A percentile compares a stretch with the other conserved stretches of the same genome.
Conservation (phyloP, 1,284 basidiomycete genomes). For the Termitomyces sp. region DNA sequence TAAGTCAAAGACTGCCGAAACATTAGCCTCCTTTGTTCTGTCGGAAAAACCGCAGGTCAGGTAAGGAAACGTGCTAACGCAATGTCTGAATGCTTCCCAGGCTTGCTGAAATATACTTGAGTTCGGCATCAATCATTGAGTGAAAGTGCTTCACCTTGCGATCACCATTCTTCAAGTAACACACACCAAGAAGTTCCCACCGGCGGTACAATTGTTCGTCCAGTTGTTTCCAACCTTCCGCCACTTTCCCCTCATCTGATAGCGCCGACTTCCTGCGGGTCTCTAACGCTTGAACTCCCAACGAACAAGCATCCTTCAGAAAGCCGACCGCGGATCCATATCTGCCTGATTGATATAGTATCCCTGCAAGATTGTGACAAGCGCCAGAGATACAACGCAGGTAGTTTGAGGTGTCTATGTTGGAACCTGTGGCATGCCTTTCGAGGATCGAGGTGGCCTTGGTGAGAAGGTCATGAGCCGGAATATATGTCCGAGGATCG, state of each 20-base stretch:
- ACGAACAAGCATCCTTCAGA: slow-evolving; percentile 51
- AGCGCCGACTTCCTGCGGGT: slow-evolving; percentile 18
- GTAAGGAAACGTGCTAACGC: slow-evolving; percentile 53
- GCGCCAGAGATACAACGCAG: slow-evolving; percentile 64
- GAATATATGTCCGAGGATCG: slow-evolving; percentile 48
- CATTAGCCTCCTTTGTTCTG: slow-evolving; percentile 25
- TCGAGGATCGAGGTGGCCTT: slow-evolving; percentile 37
- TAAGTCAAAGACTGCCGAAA: slow-evolving; percentile 32
- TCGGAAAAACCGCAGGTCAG: slow-evolving; percentile 31
- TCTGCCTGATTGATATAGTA: slow-evolving; percentile 55
- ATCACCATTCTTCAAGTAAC: slow-evolving; percentile 69
- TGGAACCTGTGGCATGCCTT: slow-evolving; percentile 22
- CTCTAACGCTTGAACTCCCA: slow-evolving; percentile 46
- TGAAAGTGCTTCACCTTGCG: slow-evolving; percentile 44
- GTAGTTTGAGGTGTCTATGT: slow-evolving; percentile 45
- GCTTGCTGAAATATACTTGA: slow-evolving; percentile 42
- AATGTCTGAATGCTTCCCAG: slow-evolving; percentile 50
- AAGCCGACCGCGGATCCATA: slow-evolving; percentile 63
- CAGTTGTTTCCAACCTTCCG: slow-evolving; percentile 54
- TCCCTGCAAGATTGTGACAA: slow-evolving; percentile 60
- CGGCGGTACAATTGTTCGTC: slow-evolving; percentile 61
- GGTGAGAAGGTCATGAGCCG: slow-evolving; percentile 44
- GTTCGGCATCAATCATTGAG: not conserved
- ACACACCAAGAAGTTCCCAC: slow-evolving; percentile 77
- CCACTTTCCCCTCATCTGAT: slow-evolving; percentile 27